Percentiles rank a stretch among this genome's conserved stretches.
Evolutionary conservation across 108 stramenopile species (phyloP).

Genomic region (Stephanodiscus triporus): DNA sequence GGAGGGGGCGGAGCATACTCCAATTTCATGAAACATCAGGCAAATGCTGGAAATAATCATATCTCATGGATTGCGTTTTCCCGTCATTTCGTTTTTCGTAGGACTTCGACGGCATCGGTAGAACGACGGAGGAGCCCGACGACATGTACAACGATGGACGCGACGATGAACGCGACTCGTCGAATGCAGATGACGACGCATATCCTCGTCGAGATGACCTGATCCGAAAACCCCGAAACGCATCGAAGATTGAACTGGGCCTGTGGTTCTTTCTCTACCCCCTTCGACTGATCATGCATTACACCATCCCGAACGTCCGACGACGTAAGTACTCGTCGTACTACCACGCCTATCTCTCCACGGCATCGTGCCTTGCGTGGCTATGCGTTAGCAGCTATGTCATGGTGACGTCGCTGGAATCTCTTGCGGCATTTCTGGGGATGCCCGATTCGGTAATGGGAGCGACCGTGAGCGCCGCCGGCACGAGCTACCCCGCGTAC

Average conservation of each 20-base stretch:
- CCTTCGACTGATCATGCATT: constrained; percentile 67
- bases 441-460: constrained; percentile 83
- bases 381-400: constrained; percentile 81
- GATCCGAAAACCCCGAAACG: constrained; percentile 58
- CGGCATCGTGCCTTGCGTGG: constrained; percentile 82
- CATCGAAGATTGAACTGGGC: constrained; percentile 34
- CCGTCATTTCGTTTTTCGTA: too few species aligned
- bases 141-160: constrained; percentile 66
- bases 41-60: too few species aligned
- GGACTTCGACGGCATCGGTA: too few species aligned
- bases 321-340: too few species aligned
- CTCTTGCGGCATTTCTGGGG: constrained; percentile 79
- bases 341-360: constrained; percentile 55
- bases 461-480: constrained; percentile 82
- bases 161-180: constrained; percentile 57
- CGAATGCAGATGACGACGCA: too few species aligned
- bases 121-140: constrained; percentile 41
- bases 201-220: constrained; percentile 8
- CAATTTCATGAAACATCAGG: too few species aligned
- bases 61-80: too few species aligned
- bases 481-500: constrained; percentile 85
- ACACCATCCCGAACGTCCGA: constrained; percentile 68
- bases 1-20: too few species aligned
- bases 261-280: constrained; percentile 61
- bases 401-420: constrained; percentile 88